Evolutionary conservation across 208 protist genomes (phyloP).

Genomic region (Trichomonas vaginalis): DNA sequence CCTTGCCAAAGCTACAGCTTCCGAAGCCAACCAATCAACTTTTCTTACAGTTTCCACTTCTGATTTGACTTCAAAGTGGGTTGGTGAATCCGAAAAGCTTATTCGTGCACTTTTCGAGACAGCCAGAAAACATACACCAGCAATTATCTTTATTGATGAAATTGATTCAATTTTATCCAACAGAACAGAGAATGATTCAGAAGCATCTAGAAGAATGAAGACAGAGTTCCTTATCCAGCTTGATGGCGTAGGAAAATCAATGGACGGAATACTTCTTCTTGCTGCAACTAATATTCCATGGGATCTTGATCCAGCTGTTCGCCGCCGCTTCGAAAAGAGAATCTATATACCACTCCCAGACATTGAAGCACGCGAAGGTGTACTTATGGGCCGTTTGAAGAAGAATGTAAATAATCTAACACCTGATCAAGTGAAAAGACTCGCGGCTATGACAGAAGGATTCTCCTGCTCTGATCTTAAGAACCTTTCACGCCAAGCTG

Average conservation of each 20-base stretch:
- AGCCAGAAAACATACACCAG: constrained; percentile 53
- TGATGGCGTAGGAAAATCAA: constrained; percentile 14
- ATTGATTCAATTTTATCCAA: constrained; percentile 73
- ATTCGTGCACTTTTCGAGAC: constrained; percentile 37
- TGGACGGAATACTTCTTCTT: background rate
- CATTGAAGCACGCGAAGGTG: background rate
- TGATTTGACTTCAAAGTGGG: constrained; percentile 38
- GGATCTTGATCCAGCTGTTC: constrained; percentile 57
- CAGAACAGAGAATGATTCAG: constrained; percentile 58
- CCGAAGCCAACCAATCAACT: background rate
- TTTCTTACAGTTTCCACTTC: constrained; percentile 51
- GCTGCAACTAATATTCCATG: constrained; percentile 41
- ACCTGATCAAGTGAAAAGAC: background rate
- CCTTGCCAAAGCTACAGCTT: constrained; percentile 42
- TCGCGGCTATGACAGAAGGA: constrained; percentile 35
- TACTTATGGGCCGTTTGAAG: background rate
- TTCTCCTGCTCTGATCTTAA: constrained; percentile 53
- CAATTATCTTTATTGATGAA: constrained; percentile 99
- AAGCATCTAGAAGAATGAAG: constrained; percentile 80
- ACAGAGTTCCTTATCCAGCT: constrained; percentile 84
- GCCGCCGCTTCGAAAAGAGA: constrained; percentile 53
- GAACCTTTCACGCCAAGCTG: constrained; percentile 52
- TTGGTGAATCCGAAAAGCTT: constrained; percentile 42
- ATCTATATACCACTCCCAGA: constrained; percentile 61
- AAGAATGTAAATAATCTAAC: background rate